A percentile compares a stretch with the other conserved stretches of the same genome.
Evolutionary conservation across 2,329 filamentous ascomycete genomes (phyloP).

Genomic region (Aspergillus sp.): DNA sequence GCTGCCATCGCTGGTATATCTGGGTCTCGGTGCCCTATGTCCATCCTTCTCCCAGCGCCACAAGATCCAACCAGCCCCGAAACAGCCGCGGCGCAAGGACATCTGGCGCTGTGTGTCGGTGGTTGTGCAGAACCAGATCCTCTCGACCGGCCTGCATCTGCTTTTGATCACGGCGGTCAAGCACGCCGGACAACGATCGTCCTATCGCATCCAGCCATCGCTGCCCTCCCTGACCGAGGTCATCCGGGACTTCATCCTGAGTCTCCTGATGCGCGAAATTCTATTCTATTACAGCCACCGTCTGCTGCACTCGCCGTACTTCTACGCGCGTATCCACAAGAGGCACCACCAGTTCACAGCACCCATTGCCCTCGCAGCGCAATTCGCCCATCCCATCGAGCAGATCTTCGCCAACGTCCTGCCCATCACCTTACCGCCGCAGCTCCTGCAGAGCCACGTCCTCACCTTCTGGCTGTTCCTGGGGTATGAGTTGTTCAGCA

Average conservation of each 20-base stretch:
- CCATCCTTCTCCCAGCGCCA: constrained; percentile 44
- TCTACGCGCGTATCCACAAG: constrained; percentile 49
- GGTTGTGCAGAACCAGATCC: constrained; percentile 42
- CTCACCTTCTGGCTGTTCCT: constrained; percentile 48
- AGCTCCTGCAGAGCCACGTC: constrained; percentile 42
- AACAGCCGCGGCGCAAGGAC: constrained; percentile 42
- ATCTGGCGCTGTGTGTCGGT: constrained; percentile 38
- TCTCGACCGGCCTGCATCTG: constrained; percentile 32
- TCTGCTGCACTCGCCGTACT: constrained; percentile 41
- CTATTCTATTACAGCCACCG: constrained; percentile 52
- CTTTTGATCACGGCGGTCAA: constrained; percentile 12
- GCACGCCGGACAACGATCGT: constrained; percentile 11
- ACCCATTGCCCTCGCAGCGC: constrained; percentile 47
- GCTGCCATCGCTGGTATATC: constrained; percentile 29
- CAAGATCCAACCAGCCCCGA: constrained; percentile 47
- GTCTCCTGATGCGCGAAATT: constrained; percentile 40
- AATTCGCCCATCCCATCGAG: constrained; percentile 52
- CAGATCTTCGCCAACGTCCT: constrained; percentile 48
- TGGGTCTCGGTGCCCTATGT: constrained; percentile 37
- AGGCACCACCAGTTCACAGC: constrained; percentile 50
- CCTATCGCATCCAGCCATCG: constrained; percentile 33
- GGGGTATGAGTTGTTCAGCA: constrained; percentile 44
- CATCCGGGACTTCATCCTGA: constrained; percentile 35
- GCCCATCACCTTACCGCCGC: constrained; percentile 44
- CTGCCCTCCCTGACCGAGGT: constrained; percentile 34